phyloP scores from a whole-genome alignment of 2,329 filamentous ascomycete genomes.

The Didymella exigua region DNA sequence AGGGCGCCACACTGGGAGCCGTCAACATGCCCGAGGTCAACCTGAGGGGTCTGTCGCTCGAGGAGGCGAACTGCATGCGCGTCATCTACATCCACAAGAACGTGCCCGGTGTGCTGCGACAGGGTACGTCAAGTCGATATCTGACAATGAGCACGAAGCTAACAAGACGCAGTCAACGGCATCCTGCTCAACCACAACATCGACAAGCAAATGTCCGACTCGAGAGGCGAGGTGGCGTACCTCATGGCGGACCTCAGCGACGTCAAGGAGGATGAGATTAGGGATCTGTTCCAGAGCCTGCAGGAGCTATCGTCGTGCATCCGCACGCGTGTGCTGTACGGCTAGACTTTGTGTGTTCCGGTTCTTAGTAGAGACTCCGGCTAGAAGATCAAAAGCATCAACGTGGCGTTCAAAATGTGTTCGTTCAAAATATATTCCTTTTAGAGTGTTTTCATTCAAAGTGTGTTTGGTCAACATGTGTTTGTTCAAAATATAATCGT shows the following conservation, averaged over 20 bases:
- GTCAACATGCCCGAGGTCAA: conserved; percentile 97
- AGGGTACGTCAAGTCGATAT: conserved; percentile 57
- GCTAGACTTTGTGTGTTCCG: conserved; percentile 46
- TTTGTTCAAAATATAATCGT: no score
- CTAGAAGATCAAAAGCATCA: conserved; percentile 38
- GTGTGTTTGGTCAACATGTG: no score
- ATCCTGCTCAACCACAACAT: conserved; percentile 95
- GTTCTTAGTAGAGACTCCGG: conserved; percentile 1
- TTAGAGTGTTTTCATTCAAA: no score
- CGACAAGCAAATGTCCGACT: conserved; percentile 98
- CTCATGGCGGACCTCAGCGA: conserved; percentile 97
- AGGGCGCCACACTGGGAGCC: conserved; percentile 85
- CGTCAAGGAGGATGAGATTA: conserved; percentile 80
- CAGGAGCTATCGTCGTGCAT: conserved; percentile 73
- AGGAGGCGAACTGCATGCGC: conserved; percentile 87
- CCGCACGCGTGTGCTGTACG: conserved; percentile 56
- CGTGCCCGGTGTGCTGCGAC: conserved; percentile 89
- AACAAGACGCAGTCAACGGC: conserved; percentile 74
- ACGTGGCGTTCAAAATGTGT: conserved; percentile 43
- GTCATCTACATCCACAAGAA: conserved; percentile 98
- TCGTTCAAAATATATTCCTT: no score
- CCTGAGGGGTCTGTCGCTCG: conserved; percentile 85
- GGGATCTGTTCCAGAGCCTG: conserved; percentile 80
- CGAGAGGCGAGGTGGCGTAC: conserved; percentile 90
- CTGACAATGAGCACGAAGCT: conserved; percentile 1